Base-by-base conservation (phyloP, 352 stramenopile species). In the Pseudoperonospora humuli region DNA sequence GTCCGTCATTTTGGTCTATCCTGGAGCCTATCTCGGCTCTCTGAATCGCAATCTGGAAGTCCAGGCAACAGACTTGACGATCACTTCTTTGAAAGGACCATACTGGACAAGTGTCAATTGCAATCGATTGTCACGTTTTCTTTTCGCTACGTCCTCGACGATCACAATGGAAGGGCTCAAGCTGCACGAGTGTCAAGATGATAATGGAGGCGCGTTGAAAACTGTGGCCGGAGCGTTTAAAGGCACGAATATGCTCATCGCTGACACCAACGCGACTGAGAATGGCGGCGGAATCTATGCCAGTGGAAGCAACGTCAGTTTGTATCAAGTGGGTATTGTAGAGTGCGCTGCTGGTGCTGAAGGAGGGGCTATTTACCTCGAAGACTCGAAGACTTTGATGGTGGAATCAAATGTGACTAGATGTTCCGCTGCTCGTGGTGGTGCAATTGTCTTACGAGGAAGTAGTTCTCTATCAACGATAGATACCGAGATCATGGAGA, bases 81-180 rank as follows among this genome's bases (percentile, higher is more conserved):
- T 87, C 11, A 26, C 39, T 1, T 64, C 63, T 0, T 39, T 88
- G 17, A 74, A 73, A 40, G 73, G 75, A 0, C 74, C 64, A 6
- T 57, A 46, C 26, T 83, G 63, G 62, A 84, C 73, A 0, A 51
- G 10, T n/a, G 13, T 84, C 4, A 48, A 82, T 21, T 88, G 73
- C 9, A 38, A 61, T 3, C 18, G 26, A 2, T 11, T 23, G 2
- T 25, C 58, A 21, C 38, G 59, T 17, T 40, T 57, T 60, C 9
- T 39, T 21, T 14, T 60, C 1, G 44, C 33, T 5, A 18, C 39
- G 3, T 19, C 20, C 0, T 63, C 67, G 3, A 57, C 14, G 3
- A 8, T 70, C 6, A 23, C 1, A 3, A 27, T 86, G 6, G 35
- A 66, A 13, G 75, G 75, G 0, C 21, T 86, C 0, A 65, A 61